Evolutionary conservation across 2,329 filamentous ascomycete genomes (phyloP), one percentile per base, ranked within the genome.

Genomic region (Fragosphaeria purpurea): DNA sequence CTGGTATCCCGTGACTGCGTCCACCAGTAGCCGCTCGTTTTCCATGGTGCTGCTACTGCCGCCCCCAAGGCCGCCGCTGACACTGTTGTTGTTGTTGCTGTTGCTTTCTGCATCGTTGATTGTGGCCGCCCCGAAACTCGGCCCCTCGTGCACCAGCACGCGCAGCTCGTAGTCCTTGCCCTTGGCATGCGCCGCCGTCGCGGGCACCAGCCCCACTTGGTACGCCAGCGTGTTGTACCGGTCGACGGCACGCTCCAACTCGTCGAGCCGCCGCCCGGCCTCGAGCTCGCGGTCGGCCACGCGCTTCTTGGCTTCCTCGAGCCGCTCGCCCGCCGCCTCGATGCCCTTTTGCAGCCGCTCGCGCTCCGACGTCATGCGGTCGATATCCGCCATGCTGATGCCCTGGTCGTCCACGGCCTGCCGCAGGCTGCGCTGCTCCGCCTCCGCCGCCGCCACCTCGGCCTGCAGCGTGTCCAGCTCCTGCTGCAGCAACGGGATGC

Each of bases 331-430:
- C 0, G 88, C 86, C 2, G 83, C 79, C 59, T 95, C 88, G 43
- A 95, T 84, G 41, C 84, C 86, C 60, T 85, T 90, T 57, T 95
- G 88, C n/a, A 98, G 77, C 44, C 93, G 83, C 62, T 98, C 93
- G 48, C 90, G 83, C 66, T 98, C 93, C 38, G 87, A 84, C 59
- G 89, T 95, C 91, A 98, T 96, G 66, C 93, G 88, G 75, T 98
- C 93, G 63, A 98, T 97, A 76, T 98, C 93, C 69, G 93, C 86
- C 69, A 96, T 94, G 61, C 89, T 94, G 64, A 98, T 90, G 3
- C 93, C 93, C 63, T 95, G 88, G 59, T 85, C 83, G 66, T 97
- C 93, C 33, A 98, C 89, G 34, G 86, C 83, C 53, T 85, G 82
- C 65, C 97, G 91, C 8, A 98, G 75, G 34, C 77, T 76, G 41